Evolutionary conservation across 129 eudicot species (phyloP).

Genomic region (Flaveria linearis): DNA sequence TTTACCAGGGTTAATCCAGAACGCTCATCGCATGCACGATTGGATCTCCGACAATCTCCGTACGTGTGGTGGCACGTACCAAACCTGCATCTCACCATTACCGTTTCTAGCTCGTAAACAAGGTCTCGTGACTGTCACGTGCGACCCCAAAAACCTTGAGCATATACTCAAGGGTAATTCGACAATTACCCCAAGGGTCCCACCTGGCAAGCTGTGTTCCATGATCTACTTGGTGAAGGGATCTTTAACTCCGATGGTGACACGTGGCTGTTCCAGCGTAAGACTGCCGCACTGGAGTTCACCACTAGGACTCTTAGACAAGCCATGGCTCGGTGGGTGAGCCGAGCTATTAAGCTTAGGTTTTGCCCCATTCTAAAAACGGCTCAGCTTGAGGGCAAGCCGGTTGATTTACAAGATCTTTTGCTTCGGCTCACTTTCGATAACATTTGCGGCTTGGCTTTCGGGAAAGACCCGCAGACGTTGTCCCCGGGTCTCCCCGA

Average conservation of each 20-base stretch:
- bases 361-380: slow-evolving; percentile 57
- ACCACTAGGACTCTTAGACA: slow-evolving; percentile 74
- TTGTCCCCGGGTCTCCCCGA: slow-evolving; percentile 61
- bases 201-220: slow-evolving; percentile 74
- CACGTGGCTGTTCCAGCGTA: slow-evolving; percentile 81
- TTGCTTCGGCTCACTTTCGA: slow-evolving; percentile 75
- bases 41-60: slow-evolving; percentile 75
- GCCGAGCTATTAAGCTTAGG: slow-evolving; percentile 61
- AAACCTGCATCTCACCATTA: slow-evolving; percentile 54
- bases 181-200: slow-evolving; percentile 84
- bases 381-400: slow-evolving; percentile 55
- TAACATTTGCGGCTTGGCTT: slow-evolving; percentile 73
- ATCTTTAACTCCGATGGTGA: slow-evolving; percentile 75
- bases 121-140: slow-evolving; percentile 79
- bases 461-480: slow-evolving; percentile 74
- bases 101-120: slow-evolving; percentile 64
- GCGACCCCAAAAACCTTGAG: slow-evolving; percentile 71
- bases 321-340: slow-evolving; percentile 89
- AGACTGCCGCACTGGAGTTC: slow-evolving; percentile 75
- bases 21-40: slow-evolving; percentile 59
- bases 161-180: slow-evolving; percentile 59
- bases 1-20: slow-evolving; percentile 57
- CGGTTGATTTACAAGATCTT: slow-evolving; percentile 68
- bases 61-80: slow-evolving; percentile 68
- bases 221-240: slow-evolving; percentile 70